Evolutionary conservation across 83 land plant genomes (phyloP).

Genomic region (Picea engelmannii): DNA sequence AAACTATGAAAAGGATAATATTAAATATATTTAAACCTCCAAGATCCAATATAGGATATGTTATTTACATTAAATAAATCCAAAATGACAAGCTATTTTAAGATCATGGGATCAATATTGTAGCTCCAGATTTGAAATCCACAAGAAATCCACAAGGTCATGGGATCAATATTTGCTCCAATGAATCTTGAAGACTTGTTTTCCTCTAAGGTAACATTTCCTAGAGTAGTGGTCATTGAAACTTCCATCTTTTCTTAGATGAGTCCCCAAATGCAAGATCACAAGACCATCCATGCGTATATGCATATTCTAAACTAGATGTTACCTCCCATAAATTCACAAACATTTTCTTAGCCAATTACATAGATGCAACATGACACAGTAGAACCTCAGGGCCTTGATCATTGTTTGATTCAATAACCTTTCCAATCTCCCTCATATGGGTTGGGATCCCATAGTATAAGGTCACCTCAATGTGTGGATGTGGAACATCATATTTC

Average conservation of each 20-base stretch:
- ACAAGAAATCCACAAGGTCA: not conserved
- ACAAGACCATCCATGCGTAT: conserved; percentile 41
- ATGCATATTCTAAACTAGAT: conserved; percentile 48
- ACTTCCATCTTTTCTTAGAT: conserved; percentile 35
- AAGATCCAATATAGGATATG: too few relatives aligned
- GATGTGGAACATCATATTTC: conserved; percentile 10
- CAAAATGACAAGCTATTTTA: too few relatives aligned
- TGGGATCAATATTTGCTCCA: conserved; percentile 41
- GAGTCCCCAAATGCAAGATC: conserved; percentile 8
- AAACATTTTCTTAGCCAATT: conserved; percentile 31
- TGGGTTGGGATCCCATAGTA: conserved; percentile 13
- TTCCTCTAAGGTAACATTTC: conserved; percentile 57
- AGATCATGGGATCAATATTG: too few relatives aligned
- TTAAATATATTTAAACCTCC: too few relatives aligned
- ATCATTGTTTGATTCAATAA: conserved; percentile 42
- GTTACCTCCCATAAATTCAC: conserved; percentile 55
- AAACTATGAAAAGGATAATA: too few relatives aligned
- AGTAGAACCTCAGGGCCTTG: conserved; percentile 25
- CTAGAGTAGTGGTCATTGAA: conserved; percentile 26
- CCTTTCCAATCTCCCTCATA: conserved; percentile 25
- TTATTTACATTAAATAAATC: too few relatives aligned
- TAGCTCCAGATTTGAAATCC: too few relatives aligned
- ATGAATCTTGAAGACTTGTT: conserved; percentile 72
- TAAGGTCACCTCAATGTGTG: conserved; percentile 49
- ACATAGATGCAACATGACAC: conserved; percentile 2